Evolutionary conservation across 257 asterid species (phyloP), one percentile per base, ranked within the genome.

Genomic region (Lantana camara): DNA sequence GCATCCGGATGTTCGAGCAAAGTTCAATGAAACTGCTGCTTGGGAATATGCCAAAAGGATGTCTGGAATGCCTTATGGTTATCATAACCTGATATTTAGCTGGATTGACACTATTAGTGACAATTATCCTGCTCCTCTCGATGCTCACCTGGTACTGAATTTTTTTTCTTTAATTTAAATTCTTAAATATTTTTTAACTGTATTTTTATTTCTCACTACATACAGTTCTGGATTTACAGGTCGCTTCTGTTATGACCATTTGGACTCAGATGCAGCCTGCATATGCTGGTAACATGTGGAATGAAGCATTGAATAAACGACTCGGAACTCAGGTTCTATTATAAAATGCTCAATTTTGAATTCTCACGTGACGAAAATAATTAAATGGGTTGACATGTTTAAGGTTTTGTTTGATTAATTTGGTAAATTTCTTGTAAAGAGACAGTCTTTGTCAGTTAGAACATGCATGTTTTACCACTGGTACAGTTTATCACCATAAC

Each of bases 21-120:
- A 74, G 81, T 92, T 92, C 77, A 85, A 92, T 5, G 87, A 80
- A 79, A 73, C 76, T 71, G 97, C 95, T 62, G 98, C 97, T 4
- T 89, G 97, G 97, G 91, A 87, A 80, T 92, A 86, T 80, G 97
- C 95, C 45, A 74, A 60, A 65, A 85, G 93, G 88, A 85, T 92
- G 98, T 60, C 60, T 1, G 98, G 95, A 56, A 71, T 46, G 48
- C 89, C 95, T 12, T 92, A 92, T 68, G 98, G 98, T 74, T 92
- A 82, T 79, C 97, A 92, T 75, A 89, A 92, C 85, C 72, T 92
- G 74, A 84, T 89, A 70, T 89, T 92, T 85, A 83, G 95, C 80
- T 92, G 97, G 98, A 92, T 92, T 61, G 98, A 92, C 78, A 89
- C 98, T 0, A 50, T 79, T 52, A 83, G 80, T 34, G 95, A 70